Evolutionary conservation across 108 stramenopile species (phyloP).

Genomic region (Nannochloropsis granulata): DNA sequence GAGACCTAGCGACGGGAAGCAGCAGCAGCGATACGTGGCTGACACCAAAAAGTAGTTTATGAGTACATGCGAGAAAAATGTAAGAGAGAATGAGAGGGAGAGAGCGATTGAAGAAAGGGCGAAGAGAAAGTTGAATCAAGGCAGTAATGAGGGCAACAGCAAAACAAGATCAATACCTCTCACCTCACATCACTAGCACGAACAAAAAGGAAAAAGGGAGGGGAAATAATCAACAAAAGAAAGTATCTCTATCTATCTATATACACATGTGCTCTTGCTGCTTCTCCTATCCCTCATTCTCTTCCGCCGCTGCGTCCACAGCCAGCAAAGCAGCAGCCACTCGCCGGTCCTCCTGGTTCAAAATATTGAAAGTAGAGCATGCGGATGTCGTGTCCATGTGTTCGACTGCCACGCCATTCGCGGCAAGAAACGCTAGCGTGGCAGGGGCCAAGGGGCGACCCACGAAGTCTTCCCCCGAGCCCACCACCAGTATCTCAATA

Average conservation of each 20-base stretch:
- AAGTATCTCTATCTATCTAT: not conserved
- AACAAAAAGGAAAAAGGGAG: too few relatives aligned
- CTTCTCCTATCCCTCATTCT: not conserved
- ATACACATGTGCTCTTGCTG: not conserved
- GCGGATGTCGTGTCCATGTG: slow-evolving; percentile 26
- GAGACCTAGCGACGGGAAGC: too few relatives aligned
- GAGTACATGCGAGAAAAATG: too few relatives aligned
- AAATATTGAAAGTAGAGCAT: slow-evolving; percentile 20
- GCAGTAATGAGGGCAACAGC: too few relatives aligned
- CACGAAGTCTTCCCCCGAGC: not conserved
- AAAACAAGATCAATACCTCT: too few relatives aligned
- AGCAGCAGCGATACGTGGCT: too few relatives aligned
- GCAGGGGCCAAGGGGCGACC: not conserved
- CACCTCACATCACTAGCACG: too few relatives aligned
- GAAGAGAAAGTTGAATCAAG: too few relatives aligned
- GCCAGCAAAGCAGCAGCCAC: slow-evolving; percentile 17
- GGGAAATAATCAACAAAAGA: too few relatives aligned
- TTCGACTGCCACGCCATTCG: slow-evolving; percentile 8
- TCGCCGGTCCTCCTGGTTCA: slow-evolving; percentile 24
- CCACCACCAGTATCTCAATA: not conserved
- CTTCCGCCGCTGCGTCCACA: not conserved
- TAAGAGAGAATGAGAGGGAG: too few relatives aligned
- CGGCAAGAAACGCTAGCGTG: not conserved
- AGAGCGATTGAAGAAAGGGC: too few relatives aligned
- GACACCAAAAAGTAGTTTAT: too few relatives aligned